Conservation (phyloP, 352 stramenopile species). For the Peronospora tabacina region DNA sequence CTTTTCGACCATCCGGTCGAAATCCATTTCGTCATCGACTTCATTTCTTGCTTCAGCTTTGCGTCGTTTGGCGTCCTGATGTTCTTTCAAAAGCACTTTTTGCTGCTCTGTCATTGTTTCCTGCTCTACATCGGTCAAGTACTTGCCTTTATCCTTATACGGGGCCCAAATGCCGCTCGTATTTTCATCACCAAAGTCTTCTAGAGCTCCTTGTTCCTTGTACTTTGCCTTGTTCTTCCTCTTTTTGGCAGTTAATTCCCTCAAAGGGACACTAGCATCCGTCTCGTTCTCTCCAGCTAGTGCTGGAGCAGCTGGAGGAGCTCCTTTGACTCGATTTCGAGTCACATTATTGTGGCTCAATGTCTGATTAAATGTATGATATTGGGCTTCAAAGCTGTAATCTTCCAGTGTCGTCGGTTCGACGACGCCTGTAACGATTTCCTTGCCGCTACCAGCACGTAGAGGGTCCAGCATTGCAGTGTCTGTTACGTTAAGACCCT, state of each 20-base stretch:
- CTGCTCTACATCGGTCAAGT: slow-evolving; percentile 41
- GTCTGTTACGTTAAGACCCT: slow-evolving; percentile 7
- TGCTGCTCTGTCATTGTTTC: slow-evolving; percentile 51
- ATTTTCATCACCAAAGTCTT: slow-evolving; percentile 38
- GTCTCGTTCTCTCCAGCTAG: slow-evolving; percentile 17
- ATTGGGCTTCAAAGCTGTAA: slow-evolving; percentile 75
- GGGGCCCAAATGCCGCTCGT: slow-evolving; percentile 60
- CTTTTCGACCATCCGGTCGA: slow-evolving; percentile 84
- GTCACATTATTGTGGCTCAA: slow-evolving; percentile 23
- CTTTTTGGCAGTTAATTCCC: slow-evolving; percentile 34
- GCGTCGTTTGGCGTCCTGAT: slow-evolving; percentile 51
- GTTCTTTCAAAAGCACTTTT: slow-evolving; percentile 37
- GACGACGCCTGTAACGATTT: slow-evolving; percentile 71
- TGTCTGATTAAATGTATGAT: slow-evolving; percentile 68
- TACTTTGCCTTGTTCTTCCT: slow-evolving; percentile 31
- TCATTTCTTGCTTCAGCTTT: slow-evolving; percentile 49
- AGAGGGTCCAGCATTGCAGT: slow-evolving; percentile 21
- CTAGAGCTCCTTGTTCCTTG: slow-evolving; percentile 30
- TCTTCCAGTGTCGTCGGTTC: slow-evolving; percentile 63
- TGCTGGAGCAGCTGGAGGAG: slow-evolving; percentile 20
- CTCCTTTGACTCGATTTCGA: slow-evolving; percentile 22
- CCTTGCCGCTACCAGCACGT: slow-evolving; percentile 48
- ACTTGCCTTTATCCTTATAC: slow-evolving; percentile 38
- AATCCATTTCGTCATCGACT: slow-evolving; percentile 77
- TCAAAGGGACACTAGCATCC: slow-evolving; percentile 21